These are phyloP conservation scores for Podospora australis DNA, from an alignment of 495 filamentous ascomycete genomes.

Conservation along the genomic window DNA sequence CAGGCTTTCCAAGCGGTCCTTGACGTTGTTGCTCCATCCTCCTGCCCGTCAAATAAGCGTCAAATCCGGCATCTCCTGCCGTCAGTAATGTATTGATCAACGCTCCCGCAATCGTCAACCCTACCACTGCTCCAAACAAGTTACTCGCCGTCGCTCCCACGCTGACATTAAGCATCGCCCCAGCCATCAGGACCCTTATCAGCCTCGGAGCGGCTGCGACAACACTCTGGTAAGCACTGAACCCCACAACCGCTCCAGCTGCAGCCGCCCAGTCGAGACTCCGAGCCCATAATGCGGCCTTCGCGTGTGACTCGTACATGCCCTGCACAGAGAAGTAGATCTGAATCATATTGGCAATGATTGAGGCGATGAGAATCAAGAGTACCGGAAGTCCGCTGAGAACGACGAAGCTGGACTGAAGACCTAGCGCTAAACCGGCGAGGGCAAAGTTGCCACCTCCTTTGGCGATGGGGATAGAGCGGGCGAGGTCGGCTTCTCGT, in stretches of 20 bases:
- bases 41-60: constrained; percentile 6
- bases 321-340: constrained; percentile 15
- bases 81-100: constrained; percentile 20
- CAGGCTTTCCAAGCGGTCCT: background rate
- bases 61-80: constrained; percentile 11
- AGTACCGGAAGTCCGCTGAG: constrained; percentile 18
- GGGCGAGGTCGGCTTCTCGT: constrained; percentile 5
- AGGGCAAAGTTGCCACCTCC: constrained; percentile 19
- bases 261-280: constrained; percentile 24
- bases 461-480: constrained; percentile 3
- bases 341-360: constrained; percentile 18
- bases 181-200: constrained; percentile 4
- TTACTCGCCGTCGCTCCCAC: constrained; percentile 12
- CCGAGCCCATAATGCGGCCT: constrained; percentile 21
- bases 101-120: constrained; percentile 13
- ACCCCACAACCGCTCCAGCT: constrained; percentile 8
- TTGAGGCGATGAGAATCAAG: constrained; percentile 9
- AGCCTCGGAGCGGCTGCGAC: constrained; percentile 10
- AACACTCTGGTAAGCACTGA: constrained; percentile 7
- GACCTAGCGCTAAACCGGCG: constrained; percentile 11
- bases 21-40: background rate
- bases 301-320: constrained; percentile 11
- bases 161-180: background rate
- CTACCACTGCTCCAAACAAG: constrained; percentile 19
- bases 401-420: constrained; percentile 20